Evolutionary conservation across 805 yeast genomes (phyloP).

Genomic region (Zygoascus biomembranicola): DNA sequence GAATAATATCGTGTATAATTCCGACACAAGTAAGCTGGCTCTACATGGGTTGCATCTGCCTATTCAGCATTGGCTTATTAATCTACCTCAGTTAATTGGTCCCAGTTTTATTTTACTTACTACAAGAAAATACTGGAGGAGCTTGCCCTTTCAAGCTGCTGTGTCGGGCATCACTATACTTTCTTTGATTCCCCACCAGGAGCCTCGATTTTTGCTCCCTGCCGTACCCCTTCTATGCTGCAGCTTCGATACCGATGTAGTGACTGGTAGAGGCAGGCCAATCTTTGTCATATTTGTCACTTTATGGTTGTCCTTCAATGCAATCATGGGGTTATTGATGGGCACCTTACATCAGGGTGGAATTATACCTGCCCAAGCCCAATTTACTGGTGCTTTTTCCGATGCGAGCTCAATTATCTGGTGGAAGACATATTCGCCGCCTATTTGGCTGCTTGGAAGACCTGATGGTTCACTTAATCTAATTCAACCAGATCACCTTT

Average conservation of each 20-base stretch:
- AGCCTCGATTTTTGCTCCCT: slow-evolving; percentile 79
- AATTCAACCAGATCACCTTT: slow-evolving; percentile 5
- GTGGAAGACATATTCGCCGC: slow-evolving; percentile 96
- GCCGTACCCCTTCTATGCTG: slow-evolving; percentile 60
- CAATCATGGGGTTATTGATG: slow-evolving; percentile 51
- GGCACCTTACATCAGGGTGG: slow-evolving; percentile 91
- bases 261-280: slow-evolving; percentile 8
- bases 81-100: slow-evolving; percentile 75
- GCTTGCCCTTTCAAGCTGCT: slow-evolving; percentile 53
- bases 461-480: slow-evolving; percentile 18
- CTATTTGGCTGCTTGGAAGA: slow-evolving; percentile 65
- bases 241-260: slow-evolving; percentile 34
- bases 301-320: slow-evolving; percentile 60
- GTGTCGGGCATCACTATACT: slow-evolving; percentile 53
- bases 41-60: slow-evolving; percentile 78
- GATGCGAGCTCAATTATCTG: slow-evolving; percentile 42
- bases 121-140: slow-evolving; percentile 33
- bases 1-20: slow-evolving; percentile 70
- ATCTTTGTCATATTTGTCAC: slow-evolving; percentile 17
- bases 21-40: slow-evolving; percentile 48
- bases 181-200: slow-evolving; percentile 85
- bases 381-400: slow-evolving; percentile 10
- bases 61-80: slow-evolving; percentile 64
- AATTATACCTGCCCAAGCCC: slow-evolving; percentile 52
- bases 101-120: slow-evolving; percentile 52